Percentiles rank a stretch among this genome's conserved stretches.
Conservation (phyloP, 805 yeast species). For the Starmera dryadoides region DNA sequence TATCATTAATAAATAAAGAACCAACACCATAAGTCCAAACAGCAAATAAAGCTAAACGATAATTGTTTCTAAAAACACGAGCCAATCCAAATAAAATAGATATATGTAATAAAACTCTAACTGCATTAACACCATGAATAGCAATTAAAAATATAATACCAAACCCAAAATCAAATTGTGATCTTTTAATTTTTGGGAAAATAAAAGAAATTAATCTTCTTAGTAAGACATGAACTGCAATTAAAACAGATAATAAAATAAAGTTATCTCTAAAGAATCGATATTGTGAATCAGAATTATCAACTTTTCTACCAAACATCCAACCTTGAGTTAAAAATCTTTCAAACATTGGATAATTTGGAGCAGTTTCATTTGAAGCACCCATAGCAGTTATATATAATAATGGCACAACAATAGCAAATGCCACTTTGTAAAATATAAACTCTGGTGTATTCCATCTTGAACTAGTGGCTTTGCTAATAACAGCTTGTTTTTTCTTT, state of each 20-base stretch:
- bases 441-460: slow-evolving; percentile 79
- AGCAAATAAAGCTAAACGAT: slow-evolving; percentile 30
- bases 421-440: slow-evolving; percentile 54
- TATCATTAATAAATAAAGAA: slow-evolving; percentile 72
- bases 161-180: slow-evolving; percentile 64
- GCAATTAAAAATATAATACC: slow-evolving; percentile 62
- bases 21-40: slow-evolving; percentile 81
- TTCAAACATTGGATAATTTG: slow-evolving; percentile 60
- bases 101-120: slow-evolving; percentile 57
- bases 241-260: slow-evolving; percentile 48
- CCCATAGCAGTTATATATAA: slow-evolving; percentile 79
- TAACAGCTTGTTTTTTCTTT: slow-evolving; percentile 17
- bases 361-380: slow-evolving; percentile 68
- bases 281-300: slow-evolving; percentile 88
- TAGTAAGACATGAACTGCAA: slow-evolving; percentile 43
- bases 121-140: slow-evolving; percentile 72
- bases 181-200: slow-evolving; percentile 27
- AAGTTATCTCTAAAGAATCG: slow-evolving; percentile 80
- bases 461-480: slow-evolving; percentile 23
- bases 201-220: slow-evolving; percentile 30
- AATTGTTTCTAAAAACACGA: slow-evolving; percentile 23
- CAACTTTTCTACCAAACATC: slow-evolving; percentile 86
- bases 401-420: slow-evolving; percentile 67
- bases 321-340: slow-evolving; percentile 72
- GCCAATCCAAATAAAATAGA: slow-evolving; percentile 45